These are phyloP conservation scores for Mucor plumbeus DNA, from an alignment of 371 early-diverging fungal genomes.

Conservation along the genomic window DNA sequence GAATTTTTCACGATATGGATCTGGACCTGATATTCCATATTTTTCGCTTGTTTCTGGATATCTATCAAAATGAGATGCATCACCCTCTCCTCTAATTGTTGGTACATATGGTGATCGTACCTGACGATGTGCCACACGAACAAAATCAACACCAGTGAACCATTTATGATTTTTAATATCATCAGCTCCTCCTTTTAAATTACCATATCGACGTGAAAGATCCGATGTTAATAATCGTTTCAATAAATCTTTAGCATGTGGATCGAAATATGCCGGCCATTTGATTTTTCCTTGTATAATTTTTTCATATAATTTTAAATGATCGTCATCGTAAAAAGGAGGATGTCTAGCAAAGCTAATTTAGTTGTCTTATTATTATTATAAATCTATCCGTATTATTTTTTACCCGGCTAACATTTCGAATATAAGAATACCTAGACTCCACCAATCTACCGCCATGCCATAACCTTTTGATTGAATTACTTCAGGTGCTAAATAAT, in stretches of 20 bases:
- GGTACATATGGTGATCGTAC: conserved; percentile 88
- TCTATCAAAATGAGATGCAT: conserved; percentile 90
- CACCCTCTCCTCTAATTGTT: conserved; percentile 78
- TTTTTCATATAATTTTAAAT: conserved; percentile 91
- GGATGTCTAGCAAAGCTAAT: conserved; percentile 63
- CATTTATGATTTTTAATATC: conserved; percentile 90
- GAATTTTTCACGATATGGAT: conserved; percentile 46
- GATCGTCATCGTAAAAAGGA: conserved; percentile 98
- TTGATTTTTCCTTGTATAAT: conserved; percentile 87
- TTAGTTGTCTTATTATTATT: background rate
- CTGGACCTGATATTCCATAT: conserved; percentile 47
- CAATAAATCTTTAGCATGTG: conserved; percentile 90
- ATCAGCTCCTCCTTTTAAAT: conserved; percentile 85
- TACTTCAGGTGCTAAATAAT: conserved; percentile 98
- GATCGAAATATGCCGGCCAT: conserved; percentile 93
- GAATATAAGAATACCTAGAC: conserved; percentile 96
- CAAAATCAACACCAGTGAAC: conserved; percentile 87
- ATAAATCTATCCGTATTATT: background rate
- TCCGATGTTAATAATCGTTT: conserved; percentile 91
- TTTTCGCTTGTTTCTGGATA: conserved; percentile 82
- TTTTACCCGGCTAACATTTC: conserved; percentile 78
- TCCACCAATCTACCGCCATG: conserved; percentile 98
- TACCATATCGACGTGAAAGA: conserved; percentile 91
- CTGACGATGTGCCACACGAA: conserved; percentile 56
- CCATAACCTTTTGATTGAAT: conserved; percentile 97